Base-by-base conservation (phyloP, 345 rosid species). In the Citrus unshiu region DNA sequence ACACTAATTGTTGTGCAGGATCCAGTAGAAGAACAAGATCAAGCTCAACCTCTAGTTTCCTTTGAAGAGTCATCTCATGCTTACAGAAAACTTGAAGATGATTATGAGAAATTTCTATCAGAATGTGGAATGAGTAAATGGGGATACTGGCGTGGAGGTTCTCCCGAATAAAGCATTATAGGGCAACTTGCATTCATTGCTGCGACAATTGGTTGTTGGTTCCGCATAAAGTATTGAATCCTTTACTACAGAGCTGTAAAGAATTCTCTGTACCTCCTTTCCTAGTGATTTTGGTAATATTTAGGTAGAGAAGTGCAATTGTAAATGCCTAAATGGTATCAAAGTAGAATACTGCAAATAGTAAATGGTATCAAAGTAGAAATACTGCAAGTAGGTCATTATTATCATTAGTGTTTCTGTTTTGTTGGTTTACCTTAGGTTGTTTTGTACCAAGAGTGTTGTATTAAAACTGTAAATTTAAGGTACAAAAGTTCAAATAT, bases 61-160 rank as follows among this genome's bases (percentile, higher is more conserved):
- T 74, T 32, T 37, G 87, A 78, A 67, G 85, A 84, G 12, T 32
- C 35, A 2, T 70, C 81, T 27, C 51, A 51, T 56, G 60, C 76
- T 7, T 75, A 84, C 69, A 24, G 74, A 30, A 80, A 82, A 78
- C 84, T 86, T 32, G 81, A 86, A 49, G 58, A 29, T 27, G 89
- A 86, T 57, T 86, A 86, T 76, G 75, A 75, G 65, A 86, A 64
- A 19, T 86, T 86, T 71, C 76, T 86, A 0, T 75, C 82, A n/a
- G 89, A 84, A 71, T 86, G 89, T 51, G 89, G 89, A 61, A 73
- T 84, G 35, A 82, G 72, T n/a, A 58, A 72, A 24, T 76, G 43
- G 24, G 88, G 86, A 66, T 76, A 86, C 30, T 78, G 88, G 85
- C 83, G 84, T 1, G 84, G 86, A 68, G 84, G 81, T 46, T 78